These are phyloP conservation scores for Spinacia oleracea DNA, from an alignment of 179 eudicot species.

Conservation along the genomic window DNA sequence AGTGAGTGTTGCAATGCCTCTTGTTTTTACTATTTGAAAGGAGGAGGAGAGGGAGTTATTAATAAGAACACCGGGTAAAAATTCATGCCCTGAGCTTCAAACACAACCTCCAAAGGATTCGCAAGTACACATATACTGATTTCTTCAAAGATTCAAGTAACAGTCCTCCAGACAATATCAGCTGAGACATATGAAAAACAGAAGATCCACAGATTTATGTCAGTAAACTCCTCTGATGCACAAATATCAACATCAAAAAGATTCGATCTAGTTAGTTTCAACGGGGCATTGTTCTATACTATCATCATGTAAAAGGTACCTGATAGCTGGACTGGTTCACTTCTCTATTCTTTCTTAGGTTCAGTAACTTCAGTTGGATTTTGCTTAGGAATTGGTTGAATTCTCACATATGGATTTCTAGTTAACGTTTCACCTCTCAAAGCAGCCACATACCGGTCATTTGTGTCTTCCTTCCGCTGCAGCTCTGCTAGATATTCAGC, in stretches of 20 bases:
- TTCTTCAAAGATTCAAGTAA: not conserved
- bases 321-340: not conserved
- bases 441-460: constrained; percentile 92
- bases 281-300: not conserved
- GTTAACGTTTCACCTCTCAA: constrained; percentile 90
- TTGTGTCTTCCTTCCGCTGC: constrained; percentile 89
- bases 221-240: not conserved
- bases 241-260: not conserved
- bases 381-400: constrained; percentile 58
- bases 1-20: too few species aligned
- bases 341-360: constrained; percentile 28
- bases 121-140: not conserved
- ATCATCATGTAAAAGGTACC: not conserved
- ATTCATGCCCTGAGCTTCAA: not conserved
- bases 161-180: not conserved
- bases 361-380: constrained; percentile 23
- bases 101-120: not conserved
- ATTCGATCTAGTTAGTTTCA: not conserved
- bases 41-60: not conserved
- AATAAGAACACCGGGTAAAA: not conserved
- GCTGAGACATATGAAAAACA: not conserved
- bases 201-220: not conserved
- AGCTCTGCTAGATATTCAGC: constrained; percentile 88
- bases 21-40: too few species aligned
- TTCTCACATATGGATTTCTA: constrained; percentile 72